Evolutionary conservation across 140 eudicot genomes (phyloP).

Genomic region (Stevia rebaudiana): DNA sequence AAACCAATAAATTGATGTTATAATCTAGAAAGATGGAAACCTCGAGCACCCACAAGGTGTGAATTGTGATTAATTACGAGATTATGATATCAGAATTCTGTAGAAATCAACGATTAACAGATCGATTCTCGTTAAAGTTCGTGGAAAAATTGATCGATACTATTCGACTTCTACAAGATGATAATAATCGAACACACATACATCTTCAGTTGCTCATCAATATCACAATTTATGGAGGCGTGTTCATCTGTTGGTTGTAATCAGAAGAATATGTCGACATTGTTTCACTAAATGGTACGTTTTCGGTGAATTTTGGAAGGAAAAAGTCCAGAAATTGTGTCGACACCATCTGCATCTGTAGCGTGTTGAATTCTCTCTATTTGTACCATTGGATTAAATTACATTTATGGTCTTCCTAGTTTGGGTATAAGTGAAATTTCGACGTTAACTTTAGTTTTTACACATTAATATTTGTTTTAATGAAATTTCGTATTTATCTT

Average conservation of each 20-base stretch:
- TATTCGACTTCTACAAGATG: neutral
- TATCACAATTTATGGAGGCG: neutral
- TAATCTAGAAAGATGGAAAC: constrained; percentile 7
- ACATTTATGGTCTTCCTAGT: neutral
- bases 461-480: neutral
- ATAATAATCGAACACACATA: neutral
- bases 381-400: constrained; percentile 13
- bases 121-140: neutral
- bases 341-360: constrained; percentile 15
- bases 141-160: neutral
- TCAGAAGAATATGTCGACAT: constrained; percentile 35
- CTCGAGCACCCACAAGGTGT: constrained; percentile 26
- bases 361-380: neutral
- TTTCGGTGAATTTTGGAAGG: constrained; percentile 1
- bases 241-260: neutral
- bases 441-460: neutral
- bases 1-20: neutral
- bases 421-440: neutral
- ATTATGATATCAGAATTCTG: neutral
- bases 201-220: neutral
- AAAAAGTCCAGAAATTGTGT: constrained; percentile 15
- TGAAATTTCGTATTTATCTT: too few species aligned
- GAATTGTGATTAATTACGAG: constrained; percentile 2
- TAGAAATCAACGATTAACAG: neutral
- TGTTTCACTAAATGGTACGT: constrained; percentile 7